Evolutionary conservation across 2,329 filamentous ascomycete genomes (phyloP).

Genomic region (Arthroderma sp.): DNA sequence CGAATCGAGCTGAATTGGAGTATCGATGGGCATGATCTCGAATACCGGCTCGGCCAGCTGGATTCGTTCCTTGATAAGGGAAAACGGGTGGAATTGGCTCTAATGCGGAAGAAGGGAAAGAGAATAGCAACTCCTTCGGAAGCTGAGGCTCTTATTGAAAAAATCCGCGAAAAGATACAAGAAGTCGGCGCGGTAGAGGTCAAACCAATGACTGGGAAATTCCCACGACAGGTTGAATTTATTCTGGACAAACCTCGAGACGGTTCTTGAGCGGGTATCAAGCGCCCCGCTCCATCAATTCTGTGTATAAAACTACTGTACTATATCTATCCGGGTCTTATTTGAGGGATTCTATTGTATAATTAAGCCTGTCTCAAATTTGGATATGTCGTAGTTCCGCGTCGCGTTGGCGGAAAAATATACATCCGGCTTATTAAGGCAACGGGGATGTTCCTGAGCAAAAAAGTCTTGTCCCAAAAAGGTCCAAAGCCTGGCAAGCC

Average conservation of each 20-base stretch:
- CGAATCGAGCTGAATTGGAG: constrained; percentile 85
- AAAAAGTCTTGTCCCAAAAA: too few relatives aligned
- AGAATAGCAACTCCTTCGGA: constrained; percentile 48
- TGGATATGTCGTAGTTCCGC: too few relatives aligned
- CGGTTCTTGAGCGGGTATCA: too few relatives aligned
- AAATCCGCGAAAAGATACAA: constrained; percentile 33
- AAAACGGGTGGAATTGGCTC: constrained; percentile 56
- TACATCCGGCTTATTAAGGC: too few relatives aligned
- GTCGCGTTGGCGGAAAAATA: too few relatives aligned
- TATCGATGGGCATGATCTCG: constrained; percentile 61
- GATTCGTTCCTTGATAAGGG: constrained; percentile 60
- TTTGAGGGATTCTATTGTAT: not conserved
- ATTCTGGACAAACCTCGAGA: constrained; percentile 19
- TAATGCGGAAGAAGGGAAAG: constrained; percentile 55
- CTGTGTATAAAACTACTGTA: not conserved
- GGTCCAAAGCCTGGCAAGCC: too few relatives aligned
- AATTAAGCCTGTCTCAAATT: too few relatives aligned
- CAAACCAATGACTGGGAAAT: constrained; percentile 29
- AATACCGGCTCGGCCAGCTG: constrained; percentile 55
- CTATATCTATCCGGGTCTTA: not conserved
- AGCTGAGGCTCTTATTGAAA: constrained; percentile 43
- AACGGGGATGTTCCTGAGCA: too few relatives aligned
- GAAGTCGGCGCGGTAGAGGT: constrained; percentile 30
- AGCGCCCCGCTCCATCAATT: too few relatives aligned
- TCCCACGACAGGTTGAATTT: constrained; percentile 26